phyloP scores from a whole-genome alignment of 2,329 filamentous ascomycete genomes.

The Diaporthe eres region DNA sequence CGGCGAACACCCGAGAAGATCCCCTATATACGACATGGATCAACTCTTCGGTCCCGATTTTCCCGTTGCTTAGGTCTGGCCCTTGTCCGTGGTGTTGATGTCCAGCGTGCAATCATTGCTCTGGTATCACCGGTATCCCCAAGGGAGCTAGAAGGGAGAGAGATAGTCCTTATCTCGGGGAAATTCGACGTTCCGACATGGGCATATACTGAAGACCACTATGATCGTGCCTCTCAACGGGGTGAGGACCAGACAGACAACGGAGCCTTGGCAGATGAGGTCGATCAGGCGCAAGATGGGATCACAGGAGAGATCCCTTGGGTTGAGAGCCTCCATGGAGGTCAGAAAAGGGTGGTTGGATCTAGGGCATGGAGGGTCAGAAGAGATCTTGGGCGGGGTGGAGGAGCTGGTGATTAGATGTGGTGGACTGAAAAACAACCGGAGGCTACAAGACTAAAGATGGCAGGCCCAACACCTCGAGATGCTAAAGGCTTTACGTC shows the following conservation, averaged over 20 bases:
- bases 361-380: slow-evolving; percentile 75
- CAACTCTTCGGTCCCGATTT: slow-evolving; percentile 71
- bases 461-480: neutral
- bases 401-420: slow-evolving; percentile 24
- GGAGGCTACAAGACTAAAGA: neutral
- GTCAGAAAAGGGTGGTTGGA: slow-evolving; percentile 69
- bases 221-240: slow-evolving; percentile 51
- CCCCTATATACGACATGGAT: slow-evolving; percentile 71
- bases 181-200: slow-evolving; percentile 78
- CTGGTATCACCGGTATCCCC: slow-evolving; percentile 73
- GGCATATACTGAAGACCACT: slow-evolving; percentile 77
- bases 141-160: slow-evolving; percentile 57
- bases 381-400: slow-evolving; percentile 67
- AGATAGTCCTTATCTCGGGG: slow-evolving; percentile 76
- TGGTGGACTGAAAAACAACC: neutral
- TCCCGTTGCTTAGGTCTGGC: slow-evolving; percentile 75
- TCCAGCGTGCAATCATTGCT: slow-evolving; percentile 67
- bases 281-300: slow-evolving; percentile 48
- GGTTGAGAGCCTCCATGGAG: slow-evolving; percentile 70
- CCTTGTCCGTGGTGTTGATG: slow-evolving; percentile 79
- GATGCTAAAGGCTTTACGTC: neutral
- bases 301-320: slow-evolving; percentile 62
- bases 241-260: slow-evolving; percentile 51
- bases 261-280: slow-evolving; percentile 54
- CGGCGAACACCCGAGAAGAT: slow-evolving; percentile 66